Evolutionary conservation across 352 stramenopile species (phyloP).

Genomic region (Pythium chondricola): DNA sequence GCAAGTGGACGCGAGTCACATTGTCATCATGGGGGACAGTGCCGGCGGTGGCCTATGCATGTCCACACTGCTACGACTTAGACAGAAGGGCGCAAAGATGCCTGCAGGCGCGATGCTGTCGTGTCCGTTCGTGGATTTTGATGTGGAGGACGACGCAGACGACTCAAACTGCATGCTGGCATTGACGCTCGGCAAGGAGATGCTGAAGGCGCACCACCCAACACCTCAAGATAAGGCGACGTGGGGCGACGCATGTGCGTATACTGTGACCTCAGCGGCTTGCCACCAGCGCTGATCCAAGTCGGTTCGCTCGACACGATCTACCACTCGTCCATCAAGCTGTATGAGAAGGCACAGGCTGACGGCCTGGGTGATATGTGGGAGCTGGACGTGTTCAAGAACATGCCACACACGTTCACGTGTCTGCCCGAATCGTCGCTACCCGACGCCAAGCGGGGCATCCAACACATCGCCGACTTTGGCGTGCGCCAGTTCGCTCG

Average conservation of each 20-base stretch:
- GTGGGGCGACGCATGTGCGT: slow-evolving; percentile 36
- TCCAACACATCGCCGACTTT: slow-evolving; percentile 38
- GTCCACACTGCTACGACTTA: slow-evolving; percentile 35
- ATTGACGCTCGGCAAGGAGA: slow-evolving; percentile 28
- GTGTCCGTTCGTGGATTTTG: slow-evolving; percentile 47
- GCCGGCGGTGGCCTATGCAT: slow-evolving; percentile 42
- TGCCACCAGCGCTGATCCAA: slow-evolving; percentile 43
- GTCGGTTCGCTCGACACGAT: slow-evolving; percentile 42
- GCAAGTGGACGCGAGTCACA: slow-evolving; percentile 19
- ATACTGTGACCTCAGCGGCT: slow-evolving; percentile 28
- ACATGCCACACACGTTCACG: slow-evolving; percentile 64
- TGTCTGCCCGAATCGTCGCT: slow-evolving; percentile 40
- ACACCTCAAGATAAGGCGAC: not conserved
- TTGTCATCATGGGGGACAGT: slow-evolving; percentile 48
- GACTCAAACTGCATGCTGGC: slow-evolving; percentile 46
- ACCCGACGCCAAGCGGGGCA: slow-evolving; percentile 36
- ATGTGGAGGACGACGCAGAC: slow-evolving; percentile 15
- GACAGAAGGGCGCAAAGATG: slow-evolving; percentile 10
- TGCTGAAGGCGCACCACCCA: slow-evolving; percentile 25
- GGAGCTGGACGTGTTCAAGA: slow-evolving; percentile 40
- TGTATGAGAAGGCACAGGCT: slow-evolving; percentile 25
- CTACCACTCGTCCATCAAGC: slow-evolving; percentile 28
- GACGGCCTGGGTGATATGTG: slow-evolving; percentile 20
- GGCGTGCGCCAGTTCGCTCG: slow-evolving; percentile 14
- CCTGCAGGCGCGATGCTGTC: slow-evolving; percentile 33